These are phyloP conservation scores for Lichtheimia ornata DNA, from an alignment of 371 early-diverging fungal species.

Conservation along the genomic window DNA sequence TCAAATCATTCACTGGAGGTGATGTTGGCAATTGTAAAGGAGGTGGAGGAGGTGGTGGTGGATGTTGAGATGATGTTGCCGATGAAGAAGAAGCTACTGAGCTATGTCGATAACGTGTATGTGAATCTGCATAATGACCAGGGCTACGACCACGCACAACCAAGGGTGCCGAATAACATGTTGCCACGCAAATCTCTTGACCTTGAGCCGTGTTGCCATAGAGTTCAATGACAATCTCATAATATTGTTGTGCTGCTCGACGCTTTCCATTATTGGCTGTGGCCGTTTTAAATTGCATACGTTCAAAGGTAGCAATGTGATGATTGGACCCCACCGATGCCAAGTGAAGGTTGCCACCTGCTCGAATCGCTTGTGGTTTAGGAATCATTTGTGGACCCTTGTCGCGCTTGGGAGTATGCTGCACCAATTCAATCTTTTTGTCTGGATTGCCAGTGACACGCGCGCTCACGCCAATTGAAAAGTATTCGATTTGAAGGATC, in stretches of 20 bases:
- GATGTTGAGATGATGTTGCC: neutral
- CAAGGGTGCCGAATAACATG: conserved; percentile 69
- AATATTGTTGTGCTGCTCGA: conserved; percentile 81
- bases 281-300: conserved; percentile 87
- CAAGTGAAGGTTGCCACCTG: conserved; percentile 48
- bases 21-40: neutral
- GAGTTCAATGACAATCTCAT: conserved; percentile 62
- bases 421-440: conserved; percentile 71
- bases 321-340: conserved; percentile 34
- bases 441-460: conserved; percentile 50
- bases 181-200: conserved; percentile 53
- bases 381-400: conserved; percentile 81
- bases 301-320: conserved; percentile 71
- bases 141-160: conserved; percentile 88
- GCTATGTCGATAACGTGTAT: conserved; percentile 14
- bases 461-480: conserved; percentile 66
- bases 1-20: neutral
- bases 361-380: conserved; percentile 44
- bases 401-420: conserved; percentile 87
- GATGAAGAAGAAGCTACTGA: conserved; percentile 8
- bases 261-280: conserved; percentile 87
- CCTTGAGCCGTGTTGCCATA: conserved; percentile 58
- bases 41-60: conserved; percentile 7
- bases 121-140: conserved; percentile 74
- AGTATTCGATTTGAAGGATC: conserved; percentile 32